Conservation (phyloP, 164 flowering plant species). For the Vitis riparia region DNA sequence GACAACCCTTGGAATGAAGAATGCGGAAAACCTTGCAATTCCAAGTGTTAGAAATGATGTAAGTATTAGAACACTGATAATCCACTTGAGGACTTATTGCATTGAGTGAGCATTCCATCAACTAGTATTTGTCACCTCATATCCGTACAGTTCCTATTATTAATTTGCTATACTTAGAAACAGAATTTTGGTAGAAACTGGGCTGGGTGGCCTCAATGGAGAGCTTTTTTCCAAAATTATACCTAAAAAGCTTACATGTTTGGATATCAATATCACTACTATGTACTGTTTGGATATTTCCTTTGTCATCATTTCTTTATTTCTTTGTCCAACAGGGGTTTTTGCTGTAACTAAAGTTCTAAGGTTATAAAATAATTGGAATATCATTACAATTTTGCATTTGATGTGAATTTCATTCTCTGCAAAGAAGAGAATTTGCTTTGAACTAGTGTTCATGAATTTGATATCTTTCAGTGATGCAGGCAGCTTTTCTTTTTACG, state of each 20-base stretch:
- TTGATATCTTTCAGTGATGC: conserved; percentile 66
- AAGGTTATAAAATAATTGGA: too few relatives aligned
- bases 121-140: too few relatives aligned
- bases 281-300: not conserved
- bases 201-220: too few relatives aligned
- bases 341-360: not conserved
- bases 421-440: too few relatives aligned
- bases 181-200: too few relatives aligned
- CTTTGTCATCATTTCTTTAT: not conserved
- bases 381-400: not conserved
- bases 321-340: not conserved
- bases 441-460: conserved; percentile 19
- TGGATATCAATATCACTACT: not conserved
- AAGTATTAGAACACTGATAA: conserved; percentile 28
- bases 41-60: conserved; percentile 99
- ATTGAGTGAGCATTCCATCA: too few relatives aligned
- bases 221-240: too few relatives aligned
- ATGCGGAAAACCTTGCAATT: conserved; percentile 92
- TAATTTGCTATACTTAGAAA: too few relatives aligned
- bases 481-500: conserved; percentile 98
- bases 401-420: not conserved
- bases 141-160: not conserved
- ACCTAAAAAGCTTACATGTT: not conserved
- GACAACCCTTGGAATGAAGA: conserved; percentile 83
- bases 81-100: not conserved